phyloP scores from a whole-genome alignment of 129 eudicot species.

The Scalesia atractyloides region DNA sequence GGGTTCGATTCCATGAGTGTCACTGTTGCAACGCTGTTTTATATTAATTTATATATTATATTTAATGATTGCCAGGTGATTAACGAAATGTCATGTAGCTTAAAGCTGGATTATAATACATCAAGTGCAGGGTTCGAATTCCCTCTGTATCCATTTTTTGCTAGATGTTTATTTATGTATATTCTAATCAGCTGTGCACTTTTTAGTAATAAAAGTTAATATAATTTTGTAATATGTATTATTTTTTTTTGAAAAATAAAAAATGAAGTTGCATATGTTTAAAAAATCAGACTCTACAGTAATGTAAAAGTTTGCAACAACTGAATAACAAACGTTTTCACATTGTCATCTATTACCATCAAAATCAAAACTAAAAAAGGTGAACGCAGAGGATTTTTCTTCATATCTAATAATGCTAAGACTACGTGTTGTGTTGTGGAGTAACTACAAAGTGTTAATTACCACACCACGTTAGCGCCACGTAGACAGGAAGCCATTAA shows the following conservation, averaged over 20 bases:
- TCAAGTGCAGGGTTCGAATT: not conserved
- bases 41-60: too few relatives aligned
- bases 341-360: not conserved
- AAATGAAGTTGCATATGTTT: not conserved
- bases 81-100: not conserved
- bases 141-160: not conserved
- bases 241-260: not conserved
- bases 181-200: too few relatives aligned
- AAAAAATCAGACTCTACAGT: too few relatives aligned
- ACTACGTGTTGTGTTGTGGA: too few relatives aligned
- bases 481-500: too few relatives aligned
- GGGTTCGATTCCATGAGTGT: not conserved
- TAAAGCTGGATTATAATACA: not conserved
- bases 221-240: not conserved
- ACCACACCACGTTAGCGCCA: too few relatives aligned
- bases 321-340: not conserved
- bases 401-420: not conserved
- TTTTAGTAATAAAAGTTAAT: too few relatives aligned
- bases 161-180: not conserved
- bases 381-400: not conserved
- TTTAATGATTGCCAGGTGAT: not conserved
- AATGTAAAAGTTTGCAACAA: too few relatives aligned
- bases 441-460: too few relatives aligned
- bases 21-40: not conserved
- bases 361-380: not conserved